phyloP scores from a whole-genome alignment of 352 stramenopile genomes.

The Bremia lactucae region DNA sequence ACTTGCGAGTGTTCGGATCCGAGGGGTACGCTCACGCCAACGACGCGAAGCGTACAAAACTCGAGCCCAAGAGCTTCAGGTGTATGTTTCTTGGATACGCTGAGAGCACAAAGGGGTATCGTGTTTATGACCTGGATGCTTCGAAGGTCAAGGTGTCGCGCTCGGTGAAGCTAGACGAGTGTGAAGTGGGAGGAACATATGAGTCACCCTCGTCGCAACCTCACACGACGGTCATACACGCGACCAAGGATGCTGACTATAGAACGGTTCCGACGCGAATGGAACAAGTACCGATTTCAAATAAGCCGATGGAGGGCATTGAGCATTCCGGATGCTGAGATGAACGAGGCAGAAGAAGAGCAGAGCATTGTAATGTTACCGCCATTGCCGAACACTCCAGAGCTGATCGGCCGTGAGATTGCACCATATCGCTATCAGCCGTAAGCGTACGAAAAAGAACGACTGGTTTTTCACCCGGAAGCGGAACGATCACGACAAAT shows the following conservation, averaged over 20 bases:
- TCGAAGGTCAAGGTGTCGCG: neutral
- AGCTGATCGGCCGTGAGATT: neutral
- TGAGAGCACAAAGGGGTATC: too few species aligned
- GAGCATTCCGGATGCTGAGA: neutral
- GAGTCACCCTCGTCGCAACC: neutral
- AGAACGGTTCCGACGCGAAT: neutral
- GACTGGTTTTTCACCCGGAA: neutral
- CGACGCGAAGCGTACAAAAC: neutral
- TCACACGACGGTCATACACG: neutral
- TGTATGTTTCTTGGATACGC: too few species aligned
- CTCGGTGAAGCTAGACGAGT: neutral
- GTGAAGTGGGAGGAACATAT: neutral
- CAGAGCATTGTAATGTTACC: neutral
- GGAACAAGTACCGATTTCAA: neutral
- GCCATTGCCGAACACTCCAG: neutral
- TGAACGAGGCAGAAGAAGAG: neutral
- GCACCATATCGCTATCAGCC: too few species aligned
- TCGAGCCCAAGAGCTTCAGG: too few species aligned
- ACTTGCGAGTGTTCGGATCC: neutral
- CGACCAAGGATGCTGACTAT: neutral
- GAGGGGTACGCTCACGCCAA: neutral
- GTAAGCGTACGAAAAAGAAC: too few species aligned
- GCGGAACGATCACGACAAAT: too few species aligned
- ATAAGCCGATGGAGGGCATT: neutral
- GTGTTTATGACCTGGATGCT: neutral